phyloP scores from a whole-genome alignment of 2,329 filamentous ascomycete genomes.

The Penicillium sp. region DNA sequence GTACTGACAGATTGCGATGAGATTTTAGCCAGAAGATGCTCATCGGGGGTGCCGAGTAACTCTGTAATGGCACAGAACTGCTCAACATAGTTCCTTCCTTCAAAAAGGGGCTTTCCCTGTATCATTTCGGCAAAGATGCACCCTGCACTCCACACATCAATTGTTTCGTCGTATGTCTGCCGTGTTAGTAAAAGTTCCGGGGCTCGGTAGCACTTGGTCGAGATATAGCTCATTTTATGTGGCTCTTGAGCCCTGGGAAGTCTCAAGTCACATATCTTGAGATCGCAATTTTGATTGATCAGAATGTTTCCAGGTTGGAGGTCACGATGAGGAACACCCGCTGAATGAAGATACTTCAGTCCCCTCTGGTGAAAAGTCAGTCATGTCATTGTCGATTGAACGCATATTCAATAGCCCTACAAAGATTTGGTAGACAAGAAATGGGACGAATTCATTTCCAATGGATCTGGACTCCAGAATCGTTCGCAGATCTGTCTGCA shows the following conservation, averaged over 20 bases:
- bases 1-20: constrained; percentile 85
- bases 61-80: constrained; percentile 99
- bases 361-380: constrained; percentile 67
- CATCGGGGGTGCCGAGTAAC: constrained; percentile 89
- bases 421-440: constrained; percentile 98
- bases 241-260: constrained; percentile 95
- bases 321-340: constrained; percentile 94
- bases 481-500: constrained; percentile 93
- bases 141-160: constrained; percentile 97
- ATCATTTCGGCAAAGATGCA: constrained; percentile 99
- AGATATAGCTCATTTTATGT: constrained; percentile 98
- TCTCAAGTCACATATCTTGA: constrained; percentile 99
- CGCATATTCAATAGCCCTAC: constrained; percentile 59
- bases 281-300: constrained; percentile 98
- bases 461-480: constrained; percentile 89
- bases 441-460: constrained; percentile 99
- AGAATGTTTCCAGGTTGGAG: constrained; percentile 98
- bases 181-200: constrained; percentile 99
- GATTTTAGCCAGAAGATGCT: constrained; percentile 93
- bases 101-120: constrained; percentile 94
- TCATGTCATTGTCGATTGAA: constrained; percentile 4
- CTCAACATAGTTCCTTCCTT: constrained; percentile 97
- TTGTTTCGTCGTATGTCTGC: constrained; percentile 98
- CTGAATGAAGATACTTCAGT: constrained; percentile 97
- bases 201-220: constrained; percentile 95